Evolutionary conservation across 108 stramenopile species (phyloP).

Genomic region (Epipyxis sp.): DNA sequence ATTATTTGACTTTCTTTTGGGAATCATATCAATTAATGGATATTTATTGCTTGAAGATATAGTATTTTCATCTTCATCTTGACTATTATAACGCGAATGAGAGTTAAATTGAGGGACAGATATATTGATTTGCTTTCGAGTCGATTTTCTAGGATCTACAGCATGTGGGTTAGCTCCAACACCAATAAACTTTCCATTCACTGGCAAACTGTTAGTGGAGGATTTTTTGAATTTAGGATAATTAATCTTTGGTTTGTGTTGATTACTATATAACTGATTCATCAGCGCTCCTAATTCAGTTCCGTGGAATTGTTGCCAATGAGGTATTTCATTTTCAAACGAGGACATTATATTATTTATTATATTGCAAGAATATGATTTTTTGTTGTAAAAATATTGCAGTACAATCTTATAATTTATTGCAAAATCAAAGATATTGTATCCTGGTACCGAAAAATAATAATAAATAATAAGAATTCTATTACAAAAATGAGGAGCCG

Average conservation of each 20-base stretch:
- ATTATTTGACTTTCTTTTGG: neutral
- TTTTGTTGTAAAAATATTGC: no score
- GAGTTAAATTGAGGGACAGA: conserved; percentile 30
- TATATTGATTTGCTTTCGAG: neutral
- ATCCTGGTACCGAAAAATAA: no score
- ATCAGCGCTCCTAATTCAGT: conserved; percentile 22
- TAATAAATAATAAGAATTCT: no score
- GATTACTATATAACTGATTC: conserved; percentile 19
- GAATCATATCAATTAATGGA: conserved; percentile 7
- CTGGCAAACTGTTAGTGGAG: neutral
- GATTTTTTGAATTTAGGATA: conserved; percentile 16
- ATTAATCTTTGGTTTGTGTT: conserved; percentile 10
- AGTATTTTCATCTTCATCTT: neutral
- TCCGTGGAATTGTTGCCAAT: conserved; percentile 31
- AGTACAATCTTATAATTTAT: no score
- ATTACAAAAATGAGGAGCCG: no score
- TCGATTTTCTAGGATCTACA: conserved; percentile 22
- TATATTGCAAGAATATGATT: no score
- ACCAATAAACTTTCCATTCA: neutral
- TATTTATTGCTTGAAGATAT: no score
- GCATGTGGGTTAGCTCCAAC: conserved; percentile 13
- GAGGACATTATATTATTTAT: no score
- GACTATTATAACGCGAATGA: neutral
- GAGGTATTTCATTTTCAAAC: neutral
- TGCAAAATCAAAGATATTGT: no score